These are phyloP conservation scores for Apiotrichum akiyoshidainum DNA, from an alignment of 1,284 basidiomycete genomes.

Conservation along the genomic window DNA sequence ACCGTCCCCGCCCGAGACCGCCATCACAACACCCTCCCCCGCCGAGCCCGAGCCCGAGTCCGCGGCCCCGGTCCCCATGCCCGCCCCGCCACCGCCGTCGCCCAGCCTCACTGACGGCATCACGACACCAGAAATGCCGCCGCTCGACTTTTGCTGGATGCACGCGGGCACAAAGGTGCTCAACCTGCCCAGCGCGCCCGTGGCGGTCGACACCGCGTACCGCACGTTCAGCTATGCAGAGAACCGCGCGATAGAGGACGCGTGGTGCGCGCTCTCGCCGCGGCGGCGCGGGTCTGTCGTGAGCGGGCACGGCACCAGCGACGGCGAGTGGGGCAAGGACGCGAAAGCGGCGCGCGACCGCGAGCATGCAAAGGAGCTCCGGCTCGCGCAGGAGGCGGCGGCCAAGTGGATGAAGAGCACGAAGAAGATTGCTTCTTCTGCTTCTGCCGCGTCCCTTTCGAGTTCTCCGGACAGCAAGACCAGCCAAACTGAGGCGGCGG, in stretches of 20 bases:
- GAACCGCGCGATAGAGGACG: conserved; percentile 40
- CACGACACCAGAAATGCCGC: conserved; percentile 1
- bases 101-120: no score
- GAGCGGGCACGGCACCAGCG: conserved; percentile 27
- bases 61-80: no score
- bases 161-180: conserved; percentile 50
- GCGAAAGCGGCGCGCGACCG: conserved; percentile 47
- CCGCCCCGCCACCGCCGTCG: no score
- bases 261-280: conserved; percentile 54
- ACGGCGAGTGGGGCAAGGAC: conserved; percentile 29
- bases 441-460: no score
- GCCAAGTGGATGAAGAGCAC: no score
- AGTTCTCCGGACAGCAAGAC: no score
- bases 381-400: conserved; percentile 8
- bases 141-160: conserved; percentile 47
- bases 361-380: conserved; percentile 54
- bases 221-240: conserved; percentile 58
- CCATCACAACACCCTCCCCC: no score
- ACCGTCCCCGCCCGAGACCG: no score
- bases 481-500: conserved; percentile 22
- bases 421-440: no score
- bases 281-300: conserved; percentile 21
- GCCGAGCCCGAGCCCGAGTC: no score
- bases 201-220: conserved; percentile 37
- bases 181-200: conserved; percentile 44